Evolutionary conservation across 2,329 filamentous ascomycete species (phyloP).

Genomic region (Diaporthe sp.): DNA sequence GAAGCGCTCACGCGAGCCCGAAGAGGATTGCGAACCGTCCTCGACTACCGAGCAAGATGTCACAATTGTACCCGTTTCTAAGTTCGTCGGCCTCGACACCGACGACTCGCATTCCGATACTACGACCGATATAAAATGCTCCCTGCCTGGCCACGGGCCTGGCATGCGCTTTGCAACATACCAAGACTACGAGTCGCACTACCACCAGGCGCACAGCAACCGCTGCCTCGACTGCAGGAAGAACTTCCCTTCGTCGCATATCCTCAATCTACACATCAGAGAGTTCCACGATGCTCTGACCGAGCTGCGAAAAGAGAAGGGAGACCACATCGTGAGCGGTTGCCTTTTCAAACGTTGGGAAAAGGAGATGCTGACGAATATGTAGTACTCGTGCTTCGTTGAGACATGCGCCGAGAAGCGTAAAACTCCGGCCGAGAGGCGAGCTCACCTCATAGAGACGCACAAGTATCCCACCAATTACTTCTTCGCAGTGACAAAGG

Average conservation of each 20-base stretch:
- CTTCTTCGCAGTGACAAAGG: constrained; percentile 88
- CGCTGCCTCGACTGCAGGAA: constrained; percentile 86
- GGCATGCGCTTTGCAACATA: constrained; percentile 80
- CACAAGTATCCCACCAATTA: constrained; percentile 92
- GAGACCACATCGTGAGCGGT: constrained; percentile 83
- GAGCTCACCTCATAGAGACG: constrained; percentile 93
- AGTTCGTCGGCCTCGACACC: constrained; percentile 72
- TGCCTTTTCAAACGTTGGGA: neutral
- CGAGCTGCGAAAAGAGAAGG: constrained; percentile 79
- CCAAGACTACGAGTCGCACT: constrained; percentile 89
- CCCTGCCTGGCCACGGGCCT: constrained; percentile 82
- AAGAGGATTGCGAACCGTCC: constrained; percentile 54
- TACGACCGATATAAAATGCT: constrained; percentile 78
- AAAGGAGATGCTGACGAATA: constrained; percentile 24
- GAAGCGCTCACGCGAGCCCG: constrained; percentile 74
- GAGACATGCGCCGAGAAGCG: constrained; percentile 90
- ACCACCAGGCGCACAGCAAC: constrained; percentile 83
- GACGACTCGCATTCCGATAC: constrained; percentile 51
- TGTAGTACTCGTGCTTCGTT: constrained; percentile 88
- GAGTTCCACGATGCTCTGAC: constrained; percentile 91
- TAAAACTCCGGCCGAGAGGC: constrained; percentile 84
- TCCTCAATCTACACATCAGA: constrained; percentile 86
- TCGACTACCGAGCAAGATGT: constrained; percentile 42
- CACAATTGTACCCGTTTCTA: constrained; percentile 55
- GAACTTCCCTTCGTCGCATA: constrained; percentile 89